Evolutionary conservation across 257 asterid genomes (phyloP), one percentile per base, ranked within the genome.

Genomic region (Salvia hispanica): DNA sequence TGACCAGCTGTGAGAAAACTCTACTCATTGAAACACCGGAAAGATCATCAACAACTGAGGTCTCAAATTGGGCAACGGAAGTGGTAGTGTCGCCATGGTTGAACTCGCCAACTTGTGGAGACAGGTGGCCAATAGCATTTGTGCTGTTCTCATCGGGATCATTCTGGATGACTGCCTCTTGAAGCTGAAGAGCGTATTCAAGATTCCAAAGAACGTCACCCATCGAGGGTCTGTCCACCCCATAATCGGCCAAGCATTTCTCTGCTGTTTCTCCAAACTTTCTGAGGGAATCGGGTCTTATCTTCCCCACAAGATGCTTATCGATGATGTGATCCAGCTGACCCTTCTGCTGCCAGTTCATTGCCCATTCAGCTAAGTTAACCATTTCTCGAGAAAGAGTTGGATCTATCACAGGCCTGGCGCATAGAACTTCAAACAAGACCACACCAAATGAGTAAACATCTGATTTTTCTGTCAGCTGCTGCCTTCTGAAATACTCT

Each of bases 111-210:
- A 80, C 72, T 40, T 72, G 82, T 6, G 91, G 82, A 21, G 87
- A 78, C 55, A 84, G 78, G 36, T 62, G 83, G 1, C 83, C 83
- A 9, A 84, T 87, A 8, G 67, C 85, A 45, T 79, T 82, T 15
- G 83, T 69, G 53, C 89, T 87, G 76, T 82, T 84, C 3, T 87
- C 95, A 3, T 87, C 91, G 3, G 88, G 88, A n/a, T 86, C 91
- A 13, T 70, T 73, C 7, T 61, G 78, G 33, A 80, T 66, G 55
- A 76, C 82, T 0, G 86, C 83, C 63, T 85, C 88, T 52, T 85
- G 88, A 13, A 85, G 85, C 79, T 85, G 88, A 53, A 85, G 88
- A 0, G 91, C 88, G 5, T 78, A 83, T 15, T 85, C 91, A 7
- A 85, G 76, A 66, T 81, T 83, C 83, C 91, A 85, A 51, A 85